Conservation (phyloP, 768 basidiomycete genomes). For the Agaricus sinodeliciosus region DNA sequence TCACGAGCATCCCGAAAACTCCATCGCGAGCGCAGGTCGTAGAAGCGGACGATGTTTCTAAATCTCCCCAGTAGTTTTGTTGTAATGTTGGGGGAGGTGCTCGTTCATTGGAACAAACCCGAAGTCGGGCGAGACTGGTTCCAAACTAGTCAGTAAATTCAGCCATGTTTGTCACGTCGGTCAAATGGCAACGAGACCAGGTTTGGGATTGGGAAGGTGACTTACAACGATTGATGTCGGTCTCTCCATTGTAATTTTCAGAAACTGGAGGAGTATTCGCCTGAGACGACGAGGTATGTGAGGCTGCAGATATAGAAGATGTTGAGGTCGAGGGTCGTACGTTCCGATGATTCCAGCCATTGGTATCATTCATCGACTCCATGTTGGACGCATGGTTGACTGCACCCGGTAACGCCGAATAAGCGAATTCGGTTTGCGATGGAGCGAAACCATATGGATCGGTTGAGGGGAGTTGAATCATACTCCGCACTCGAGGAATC, state of each 20-base stretch:
- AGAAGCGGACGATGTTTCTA: slow-evolving; percentile 16
- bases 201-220: slow-evolving; percentile 17
- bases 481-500: slow-evolving; percentile 74
- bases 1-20: neutral
- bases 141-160: slow-evolving; percentile 14
- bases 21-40: neutral
- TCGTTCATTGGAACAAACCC: slow-evolving; percentile 80
- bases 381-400: slow-evolving; percentile 38
- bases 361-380: slow-evolving; percentile 38
- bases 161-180: slow-evolving; percentile 5
- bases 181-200: slow-evolving; percentile 1
- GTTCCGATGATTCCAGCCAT: slow-evolving; percentile 44
- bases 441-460: slow-evolving; percentile 61
- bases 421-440: slow-evolving; percentile 77
- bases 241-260: slow-evolving; percentile 58
- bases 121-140: slow-evolving; percentile 72
- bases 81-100: slow-evolving; percentile 60
- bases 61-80: slow-evolving; percentile 48
- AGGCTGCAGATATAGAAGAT: slow-evolving; percentile 70
- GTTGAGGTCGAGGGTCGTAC: slow-evolving; percentile 72
- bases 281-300: slow-evolving; percentile 72
- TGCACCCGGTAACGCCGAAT: slow-evolving; percentile 49
- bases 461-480: slow-evolving; percentile 74
- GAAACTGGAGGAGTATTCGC: slow-evolving; percentile 77
- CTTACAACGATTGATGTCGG: slow-evolving; percentile 83